Evolutionary conservation across 345 rosid species (phyloP).

Genomic region (Populus simonii): DNA sequence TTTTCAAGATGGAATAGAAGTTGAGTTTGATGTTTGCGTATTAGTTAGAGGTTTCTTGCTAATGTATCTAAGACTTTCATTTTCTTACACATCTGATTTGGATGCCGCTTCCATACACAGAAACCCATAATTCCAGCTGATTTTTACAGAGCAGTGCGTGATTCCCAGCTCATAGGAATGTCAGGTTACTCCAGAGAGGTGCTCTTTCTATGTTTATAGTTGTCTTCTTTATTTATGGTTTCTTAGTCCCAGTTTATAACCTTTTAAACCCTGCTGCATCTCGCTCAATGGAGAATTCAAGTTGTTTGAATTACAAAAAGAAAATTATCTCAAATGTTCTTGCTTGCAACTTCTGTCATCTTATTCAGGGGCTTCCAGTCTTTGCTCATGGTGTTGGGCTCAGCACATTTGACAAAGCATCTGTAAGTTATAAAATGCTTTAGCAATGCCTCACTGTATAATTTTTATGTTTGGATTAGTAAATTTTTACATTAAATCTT

Average conservation of each 20-base stretch:
- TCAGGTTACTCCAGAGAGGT: slow-evolving; percentile 97
- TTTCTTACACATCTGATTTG: slow-evolving; percentile 12
- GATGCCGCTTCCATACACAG: slow-evolving; percentile 36
- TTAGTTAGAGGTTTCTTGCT: not conserved
- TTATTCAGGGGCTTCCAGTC: slow-evolving; percentile 80
- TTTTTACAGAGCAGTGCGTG: slow-evolving; percentile 66
- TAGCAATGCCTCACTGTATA: not conserved
- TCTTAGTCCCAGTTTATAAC: not conserved
- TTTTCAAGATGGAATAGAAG: not conserved
- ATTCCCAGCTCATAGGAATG: slow-evolving; percentile 91
- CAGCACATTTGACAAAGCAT: slow-evolving; percentile 88
- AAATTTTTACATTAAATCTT: not conserved
- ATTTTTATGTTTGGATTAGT: not conserved
- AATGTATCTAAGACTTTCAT: not conserved
- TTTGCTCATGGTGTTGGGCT: slow-evolving; percentile 77
- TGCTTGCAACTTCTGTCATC: slow-evolving; percentile 14
- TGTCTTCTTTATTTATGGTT: not conserved
- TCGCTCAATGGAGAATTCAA: not conserved
- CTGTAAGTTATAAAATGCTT: slow-evolving; percentile 48
- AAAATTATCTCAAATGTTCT: not conserved
- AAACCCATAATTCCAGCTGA: slow-evolving; percentile 83
- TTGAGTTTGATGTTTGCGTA: not conserved
- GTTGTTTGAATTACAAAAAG: not conserved
- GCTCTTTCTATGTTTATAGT: slow-evolving; percentile 16
- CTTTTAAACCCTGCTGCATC: not conserved